Conservation (phyloP, 2,329 filamentous ascomycete species). For the Fusarium avenaceum region DNA sequence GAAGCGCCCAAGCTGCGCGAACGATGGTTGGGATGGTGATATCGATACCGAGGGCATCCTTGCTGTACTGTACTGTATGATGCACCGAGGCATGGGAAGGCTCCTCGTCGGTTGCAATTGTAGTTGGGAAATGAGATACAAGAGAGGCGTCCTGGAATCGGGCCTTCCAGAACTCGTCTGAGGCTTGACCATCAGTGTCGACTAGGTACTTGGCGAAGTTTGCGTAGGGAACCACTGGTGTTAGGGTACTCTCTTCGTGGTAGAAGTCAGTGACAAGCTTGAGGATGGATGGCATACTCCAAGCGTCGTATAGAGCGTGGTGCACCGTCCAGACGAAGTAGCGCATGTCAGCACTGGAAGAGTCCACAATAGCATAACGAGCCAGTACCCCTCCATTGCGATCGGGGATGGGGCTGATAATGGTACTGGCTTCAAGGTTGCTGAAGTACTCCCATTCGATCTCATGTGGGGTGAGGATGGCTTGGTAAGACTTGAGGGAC, state of each 20-base stretch:
- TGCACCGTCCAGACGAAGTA: slow-evolving; percentile 42
- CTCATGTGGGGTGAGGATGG: slow-evolving; percentile 15
- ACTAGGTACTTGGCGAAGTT: slow-evolving; percentile 38
- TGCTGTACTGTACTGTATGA: slow-evolving; percentile 9
- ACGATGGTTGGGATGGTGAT: slow-evolving; percentile 26
- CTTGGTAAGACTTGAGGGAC: slow-evolving; percentile 38
- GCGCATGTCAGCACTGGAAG: background rate
- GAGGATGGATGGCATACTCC: slow-evolving; percentile 41
- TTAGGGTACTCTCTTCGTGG: background rate
- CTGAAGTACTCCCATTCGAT: slow-evolving; percentile 27
- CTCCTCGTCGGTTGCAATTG: background rate
- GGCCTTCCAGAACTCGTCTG: slow-evolving; percentile 30
- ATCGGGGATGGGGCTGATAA: background rate
- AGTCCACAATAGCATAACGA: slow-evolving; percentile 21
- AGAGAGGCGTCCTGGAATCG: slow-evolving; percentile 4
- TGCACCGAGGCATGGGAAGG: background rate
- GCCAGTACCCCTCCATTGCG: slow-evolving; percentile 31
- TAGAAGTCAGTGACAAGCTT: slow-evolving; percentile 27
- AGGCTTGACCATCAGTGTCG: slow-evolving; percentile 14
- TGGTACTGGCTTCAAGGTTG: slow-evolving; percentile 4
- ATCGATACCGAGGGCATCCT: background rate
- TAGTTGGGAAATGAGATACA: slow-evolving; percentile 27
- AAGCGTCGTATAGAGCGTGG: slow-evolving; percentile 44
- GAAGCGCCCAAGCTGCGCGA: slow-evolving; percentile 38
- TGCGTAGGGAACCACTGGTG: slow-evolving; percentile 1